These are phyloP conservation scores for Colletotrichum melonis DNA, from an alignment of 2,329 filamentous ascomycete species.

Conservation along the genomic window DNA sequence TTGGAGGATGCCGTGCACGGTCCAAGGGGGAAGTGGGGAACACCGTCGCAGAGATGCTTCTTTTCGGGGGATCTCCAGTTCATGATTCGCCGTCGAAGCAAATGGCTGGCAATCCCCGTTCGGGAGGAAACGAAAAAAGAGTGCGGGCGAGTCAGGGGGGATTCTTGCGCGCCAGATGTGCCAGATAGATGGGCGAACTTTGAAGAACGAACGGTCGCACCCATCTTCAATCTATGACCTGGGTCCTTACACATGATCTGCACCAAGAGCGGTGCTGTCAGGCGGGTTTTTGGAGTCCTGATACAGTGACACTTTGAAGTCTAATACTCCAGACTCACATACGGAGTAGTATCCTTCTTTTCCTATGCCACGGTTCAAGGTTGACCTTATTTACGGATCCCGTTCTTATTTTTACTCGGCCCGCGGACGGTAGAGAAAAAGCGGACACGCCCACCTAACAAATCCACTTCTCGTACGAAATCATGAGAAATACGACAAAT, in stretches of 20 bases:
- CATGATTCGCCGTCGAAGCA: background rate
- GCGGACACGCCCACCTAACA: no score
- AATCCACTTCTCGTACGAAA: background rate
- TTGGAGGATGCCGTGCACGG: background rate
- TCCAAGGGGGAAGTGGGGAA: constrained; percentile 1
- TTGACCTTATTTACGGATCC: background rate
- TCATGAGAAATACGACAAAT: background rate
- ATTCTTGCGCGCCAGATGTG: background rate
- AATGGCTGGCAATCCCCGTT: background rate
- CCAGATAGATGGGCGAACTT: background rate
- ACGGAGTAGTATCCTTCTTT: background rate
- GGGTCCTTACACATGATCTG: background rate
- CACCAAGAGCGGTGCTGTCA: background rate
- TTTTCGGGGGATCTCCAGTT: background rate
- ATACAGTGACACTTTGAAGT: background rate
- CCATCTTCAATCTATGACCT: no score
- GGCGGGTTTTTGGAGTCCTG: background rate
- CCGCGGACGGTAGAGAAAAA: background rate
- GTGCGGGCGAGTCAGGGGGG: background rate
- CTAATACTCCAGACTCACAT: no score
- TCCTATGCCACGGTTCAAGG: background rate
- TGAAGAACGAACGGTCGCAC: background rate
- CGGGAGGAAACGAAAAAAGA: background rate
- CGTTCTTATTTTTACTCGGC: background rate
- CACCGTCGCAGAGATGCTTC: background rate